Conservation (phyloP, 176 grass and related monocot species). For the Lolium rigidum region DNA sequence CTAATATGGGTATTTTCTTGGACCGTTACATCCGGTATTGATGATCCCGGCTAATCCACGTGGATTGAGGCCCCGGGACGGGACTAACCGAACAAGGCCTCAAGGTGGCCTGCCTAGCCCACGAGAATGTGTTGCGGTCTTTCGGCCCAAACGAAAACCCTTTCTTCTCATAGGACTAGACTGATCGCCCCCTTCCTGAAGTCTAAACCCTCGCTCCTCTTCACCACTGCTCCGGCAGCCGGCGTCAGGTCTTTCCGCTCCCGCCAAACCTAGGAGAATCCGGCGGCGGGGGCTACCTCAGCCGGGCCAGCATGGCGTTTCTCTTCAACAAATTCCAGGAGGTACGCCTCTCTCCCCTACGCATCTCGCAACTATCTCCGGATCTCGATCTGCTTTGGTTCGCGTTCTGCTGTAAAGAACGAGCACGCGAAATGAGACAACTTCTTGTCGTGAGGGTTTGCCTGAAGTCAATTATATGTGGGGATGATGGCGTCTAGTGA, state of each 20-base stretch:
- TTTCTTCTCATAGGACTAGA: background rate
- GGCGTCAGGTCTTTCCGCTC: background rate
- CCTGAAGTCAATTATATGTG: background rate
- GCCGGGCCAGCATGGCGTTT: constrained; percentile 57
- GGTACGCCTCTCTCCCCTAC: constrained; percentile 24
- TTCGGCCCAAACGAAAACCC: constrained; percentile 37
- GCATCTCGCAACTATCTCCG: background rate
- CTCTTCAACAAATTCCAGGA: constrained; percentile 76
- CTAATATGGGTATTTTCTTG: no score
- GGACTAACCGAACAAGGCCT: no score
- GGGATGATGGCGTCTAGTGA: background rate
- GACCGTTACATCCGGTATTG: no score
- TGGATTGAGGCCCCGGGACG: no score
- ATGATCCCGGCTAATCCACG: no score
- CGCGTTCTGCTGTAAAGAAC: background rate
- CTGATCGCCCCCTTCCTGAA: constrained; percentile 11
- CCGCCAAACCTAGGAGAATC: background rate
- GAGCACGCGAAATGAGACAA: no score
- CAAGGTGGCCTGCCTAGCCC: constrained; percentile 3
- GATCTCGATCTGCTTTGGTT: constrained; percentile 42
- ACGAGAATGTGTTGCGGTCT: background rate
- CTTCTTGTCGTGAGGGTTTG: background rate
- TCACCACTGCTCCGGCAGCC: constrained; percentile 22
- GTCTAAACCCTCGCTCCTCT: background rate
- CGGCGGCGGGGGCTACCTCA: background rate